Percentiles rank a stretch among this genome's conserved stretches.
Conservation (phyloP, 225 moss, liverwort and hornwort species). For the Antitrichia curtipendula region DNA sequence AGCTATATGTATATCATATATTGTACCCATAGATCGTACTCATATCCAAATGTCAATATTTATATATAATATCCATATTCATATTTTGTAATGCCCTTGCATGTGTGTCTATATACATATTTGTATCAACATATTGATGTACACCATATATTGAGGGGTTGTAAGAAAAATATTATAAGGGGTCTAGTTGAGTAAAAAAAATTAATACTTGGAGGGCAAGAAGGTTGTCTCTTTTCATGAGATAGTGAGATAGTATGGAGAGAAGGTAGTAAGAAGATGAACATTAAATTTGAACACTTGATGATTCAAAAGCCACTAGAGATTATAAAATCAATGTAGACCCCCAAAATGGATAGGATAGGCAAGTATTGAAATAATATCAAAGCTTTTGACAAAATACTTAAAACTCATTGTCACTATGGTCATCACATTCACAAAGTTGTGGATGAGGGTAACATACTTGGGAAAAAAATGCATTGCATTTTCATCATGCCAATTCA, state of each 20-base stretch:
- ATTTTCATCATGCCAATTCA: no score
- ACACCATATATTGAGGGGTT: not conserved
- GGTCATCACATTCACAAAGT: not conserved
- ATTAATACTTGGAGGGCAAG: not conserved
- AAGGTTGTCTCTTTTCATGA: not conserved
- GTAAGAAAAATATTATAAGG: not conserved
- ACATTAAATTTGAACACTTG: not conserved
- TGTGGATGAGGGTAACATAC: no score
- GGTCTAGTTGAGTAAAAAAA: accelerated
- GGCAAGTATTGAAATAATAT: not conserved
- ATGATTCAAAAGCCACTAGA: not conserved
- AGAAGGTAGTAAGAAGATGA: not conserved
- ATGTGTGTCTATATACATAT: no score
- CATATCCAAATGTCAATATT: not conserved
- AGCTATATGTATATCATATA: not conserved
- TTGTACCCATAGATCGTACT: accelerated
- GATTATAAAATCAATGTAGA: not conserved
- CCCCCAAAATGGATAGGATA: accelerated
- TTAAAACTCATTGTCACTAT: no score
- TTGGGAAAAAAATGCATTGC: no score
- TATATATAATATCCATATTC: not conserved
- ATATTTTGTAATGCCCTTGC: no score
- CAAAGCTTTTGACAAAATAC: not conserved
- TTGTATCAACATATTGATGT: not conserved
- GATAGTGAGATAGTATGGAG: accelerated